Conservation (phyloP, 441 rosid genomes). For the Pelargonium cotyledonis region DNA sequence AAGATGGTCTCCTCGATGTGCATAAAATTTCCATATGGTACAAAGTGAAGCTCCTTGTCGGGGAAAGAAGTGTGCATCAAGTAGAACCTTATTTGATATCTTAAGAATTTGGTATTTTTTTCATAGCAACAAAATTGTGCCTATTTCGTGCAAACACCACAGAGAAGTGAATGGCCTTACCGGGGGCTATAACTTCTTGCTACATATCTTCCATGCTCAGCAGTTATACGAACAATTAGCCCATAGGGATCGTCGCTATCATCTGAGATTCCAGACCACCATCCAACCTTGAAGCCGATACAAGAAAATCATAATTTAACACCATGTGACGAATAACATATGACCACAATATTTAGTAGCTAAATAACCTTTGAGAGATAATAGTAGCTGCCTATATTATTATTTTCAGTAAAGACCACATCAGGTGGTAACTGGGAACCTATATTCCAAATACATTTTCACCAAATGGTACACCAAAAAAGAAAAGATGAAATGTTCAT, state of each 20-base stretch:
- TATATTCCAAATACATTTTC: background rate
- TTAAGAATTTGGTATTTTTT: background rate
- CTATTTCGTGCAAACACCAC: background rate
- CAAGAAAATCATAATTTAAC: conserved; percentile 12
- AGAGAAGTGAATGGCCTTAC: conserved; percentile 32
- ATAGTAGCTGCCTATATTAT: no score
- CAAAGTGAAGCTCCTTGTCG: background rate
- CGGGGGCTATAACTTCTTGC: conserved; percentile 88
- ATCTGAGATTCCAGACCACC: conserved; percentile 95
- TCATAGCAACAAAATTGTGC: background rate
- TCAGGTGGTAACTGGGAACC: no score
- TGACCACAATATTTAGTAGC: no score
- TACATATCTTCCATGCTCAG: conserved; percentile 96
- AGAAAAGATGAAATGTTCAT: background rate
- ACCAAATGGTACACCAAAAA: background rate
- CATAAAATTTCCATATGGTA: background rate
- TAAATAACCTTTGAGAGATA: no score
- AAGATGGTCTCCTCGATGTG: background rate
- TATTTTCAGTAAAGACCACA: no score
- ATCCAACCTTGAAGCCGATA: conserved; percentile 65
- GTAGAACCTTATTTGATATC: background rate
- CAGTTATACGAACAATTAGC: conserved; percentile 73
- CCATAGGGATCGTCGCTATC: conserved; percentile 78
- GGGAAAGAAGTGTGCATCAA: background rate
- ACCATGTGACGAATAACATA: background rate